Evolutionary conservation across 108 stramenopile genomes (phyloP).

Genomic region (Skeletonema tropicum): DNA sequence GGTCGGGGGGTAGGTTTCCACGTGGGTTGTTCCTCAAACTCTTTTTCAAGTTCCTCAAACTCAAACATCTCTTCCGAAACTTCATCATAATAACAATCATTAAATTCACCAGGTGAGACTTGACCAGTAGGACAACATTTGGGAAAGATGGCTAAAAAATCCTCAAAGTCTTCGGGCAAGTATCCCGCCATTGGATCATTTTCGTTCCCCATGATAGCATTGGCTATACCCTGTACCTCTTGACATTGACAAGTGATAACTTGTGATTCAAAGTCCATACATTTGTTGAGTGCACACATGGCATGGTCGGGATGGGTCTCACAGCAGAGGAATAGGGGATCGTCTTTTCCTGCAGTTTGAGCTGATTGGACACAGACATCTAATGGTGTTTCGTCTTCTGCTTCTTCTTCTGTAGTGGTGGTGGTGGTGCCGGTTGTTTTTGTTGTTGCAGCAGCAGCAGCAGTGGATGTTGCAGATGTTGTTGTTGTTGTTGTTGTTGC

Average conservation of each 20-base stretch:
- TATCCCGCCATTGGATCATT: background rate
- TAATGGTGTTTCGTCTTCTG: background rate
- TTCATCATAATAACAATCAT: background rate
- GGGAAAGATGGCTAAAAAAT: background rate
- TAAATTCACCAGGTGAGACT: background rate
- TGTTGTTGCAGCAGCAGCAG: background rate
- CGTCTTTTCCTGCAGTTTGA: background rate
- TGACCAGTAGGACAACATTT: background rate
- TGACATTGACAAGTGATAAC: background rate
- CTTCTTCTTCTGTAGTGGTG: background rate
- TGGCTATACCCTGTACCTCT: background rate
- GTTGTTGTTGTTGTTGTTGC: background rate
- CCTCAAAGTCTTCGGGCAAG: background rate
- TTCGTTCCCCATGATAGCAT: background rate
- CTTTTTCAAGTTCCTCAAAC: background rate
- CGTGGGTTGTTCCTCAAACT: constrained; percentile 3
- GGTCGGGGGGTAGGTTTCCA: constrained; percentile 12
- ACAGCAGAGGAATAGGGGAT: background rate
- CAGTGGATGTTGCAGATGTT: background rate
- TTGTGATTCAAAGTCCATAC: constrained; percentile 3
- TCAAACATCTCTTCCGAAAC: background rate
- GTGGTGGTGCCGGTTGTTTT: background rate
- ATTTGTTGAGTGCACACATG: background rate
- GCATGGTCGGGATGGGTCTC: background rate
- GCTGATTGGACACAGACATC: background rate